These are phyloP conservation scores for Cordyceps pruinosa DNA, from an alignment of 2,329 filamentous ascomycete genomes.

Conservation along the genomic window DNA sequence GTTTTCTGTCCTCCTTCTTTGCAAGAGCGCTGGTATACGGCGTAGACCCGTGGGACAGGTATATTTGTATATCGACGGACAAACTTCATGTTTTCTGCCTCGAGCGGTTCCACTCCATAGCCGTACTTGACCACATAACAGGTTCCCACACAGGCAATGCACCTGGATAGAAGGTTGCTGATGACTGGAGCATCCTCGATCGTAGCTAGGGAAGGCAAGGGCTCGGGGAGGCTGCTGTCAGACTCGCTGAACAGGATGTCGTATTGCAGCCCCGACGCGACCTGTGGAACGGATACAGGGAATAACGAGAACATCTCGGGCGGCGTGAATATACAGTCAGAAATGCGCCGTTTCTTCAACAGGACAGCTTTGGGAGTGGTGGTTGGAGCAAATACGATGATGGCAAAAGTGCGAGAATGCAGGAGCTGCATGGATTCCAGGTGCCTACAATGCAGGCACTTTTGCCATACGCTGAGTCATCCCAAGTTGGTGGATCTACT, in stretches of 20 bases:
- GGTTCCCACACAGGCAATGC: conserved; percentile 3
- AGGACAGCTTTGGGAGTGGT: no score
- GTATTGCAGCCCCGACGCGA: neutral
- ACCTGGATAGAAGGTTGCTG: conserved; percentile 1
- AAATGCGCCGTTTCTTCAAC: neutral
- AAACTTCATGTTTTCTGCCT: conserved; percentile 13
- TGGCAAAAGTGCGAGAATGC: no score
- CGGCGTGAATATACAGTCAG: neutral
- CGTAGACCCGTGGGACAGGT: conserved; percentile 13
- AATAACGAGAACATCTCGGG: neutral
- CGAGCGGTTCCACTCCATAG: conserved; percentile 7
- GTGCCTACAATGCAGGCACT: no score
- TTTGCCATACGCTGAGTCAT: no score
- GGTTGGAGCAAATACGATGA: no score
- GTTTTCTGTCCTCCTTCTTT: neutral
- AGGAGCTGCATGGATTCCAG: no score
- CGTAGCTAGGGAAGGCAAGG: conserved; percentile 11
- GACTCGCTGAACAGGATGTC: conserved; percentile 8
- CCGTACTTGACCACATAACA: conserved; percentile 14
- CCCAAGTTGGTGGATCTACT: no score
- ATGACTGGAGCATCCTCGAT: conserved; percentile 12
- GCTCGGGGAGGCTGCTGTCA: conserved; percentile 8
- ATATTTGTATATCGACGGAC: conserved; percentile 3
- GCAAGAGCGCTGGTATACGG: conserved; percentile 8
- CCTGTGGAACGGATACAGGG: neutral